Evolutionary conservation across 345 rosid species (phyloP).

Genomic region (Hypericum perforatum): DNA sequence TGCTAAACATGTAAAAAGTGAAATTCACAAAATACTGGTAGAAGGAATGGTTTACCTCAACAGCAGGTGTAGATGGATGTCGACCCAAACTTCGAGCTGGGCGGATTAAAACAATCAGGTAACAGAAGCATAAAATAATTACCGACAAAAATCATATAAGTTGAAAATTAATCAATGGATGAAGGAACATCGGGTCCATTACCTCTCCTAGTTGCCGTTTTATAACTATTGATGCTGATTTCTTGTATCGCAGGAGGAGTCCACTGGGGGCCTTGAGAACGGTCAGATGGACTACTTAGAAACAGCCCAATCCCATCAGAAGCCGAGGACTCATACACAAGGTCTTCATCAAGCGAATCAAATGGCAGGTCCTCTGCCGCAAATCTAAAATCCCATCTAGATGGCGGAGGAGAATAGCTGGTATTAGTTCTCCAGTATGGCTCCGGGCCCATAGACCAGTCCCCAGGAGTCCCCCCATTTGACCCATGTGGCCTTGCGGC

Average conservation of each 20-base stretch:
- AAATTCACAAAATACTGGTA: not conserved
- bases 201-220: slow-evolving; percentile 38
- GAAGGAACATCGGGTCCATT: not conserved
- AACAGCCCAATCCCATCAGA: slow-evolving; percentile 31
- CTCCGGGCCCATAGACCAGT: slow-evolving; percentile 49
- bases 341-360: slow-evolving; percentile 26
- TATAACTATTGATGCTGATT: slow-evolving; percentile 29
- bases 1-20: slow-evolving; percentile 1
- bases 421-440: slow-evolving; percentile 54
- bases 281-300: slow-evolving; percentile 32
- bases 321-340: slow-evolving; percentile 38
- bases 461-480: slow-evolving; percentile 26
- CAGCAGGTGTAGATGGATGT: slow-evolving; percentile 20
- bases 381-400: slow-evolving; percentile 44
- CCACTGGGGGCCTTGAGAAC: slow-evolving; percentile 45
- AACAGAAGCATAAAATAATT: too few species aligned
- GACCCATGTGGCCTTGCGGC: slow-evolving; percentile 76
- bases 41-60: slow-evolving; percentile 26
- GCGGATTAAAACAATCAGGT: too few species aligned
- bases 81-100: too few species aligned
- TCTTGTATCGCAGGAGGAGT: slow-evolving; percentile 47
- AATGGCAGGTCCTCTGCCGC: slow-evolving; percentile 31
- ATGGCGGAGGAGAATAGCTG: slow-evolving; percentile 49
- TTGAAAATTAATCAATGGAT: too few species aligned
- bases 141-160: too few species aligned